Conservation (phyloP, 1,139 yeast species). For the Kodamaea sp. region DNA sequence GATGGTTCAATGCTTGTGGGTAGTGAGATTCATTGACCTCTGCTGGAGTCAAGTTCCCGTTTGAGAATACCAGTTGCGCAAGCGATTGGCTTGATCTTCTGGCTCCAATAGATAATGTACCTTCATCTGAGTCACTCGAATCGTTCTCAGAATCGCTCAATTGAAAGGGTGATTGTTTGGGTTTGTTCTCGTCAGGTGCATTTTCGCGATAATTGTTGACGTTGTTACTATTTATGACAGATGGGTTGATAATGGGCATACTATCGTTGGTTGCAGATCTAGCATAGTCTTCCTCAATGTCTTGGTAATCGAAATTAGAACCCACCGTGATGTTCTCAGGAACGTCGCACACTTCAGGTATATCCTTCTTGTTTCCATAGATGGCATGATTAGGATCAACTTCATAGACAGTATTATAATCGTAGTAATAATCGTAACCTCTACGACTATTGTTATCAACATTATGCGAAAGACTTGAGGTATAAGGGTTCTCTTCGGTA, state of each 20-base stretch:
- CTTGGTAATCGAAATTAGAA: slow-evolving; percentile 41
- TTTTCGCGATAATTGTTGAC: slow-evolving; percentile 9
- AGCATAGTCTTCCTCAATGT: slow-evolving; percentile 26
- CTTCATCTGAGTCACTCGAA: slow-evolving; percentile 30
- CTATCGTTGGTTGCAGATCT: slow-evolving; percentile 4
- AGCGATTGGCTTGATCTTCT: slow-evolving; percentile 47
- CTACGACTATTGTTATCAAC: slow-evolving; percentile 62
- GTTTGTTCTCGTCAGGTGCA: not conserved
- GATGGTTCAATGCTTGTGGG: slow-evolving; percentile 22
- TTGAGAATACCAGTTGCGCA: slow-evolving; percentile 46
- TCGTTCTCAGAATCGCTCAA: slow-evolving; percentile 18
- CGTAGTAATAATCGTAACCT: slow-evolving; percentile 84
- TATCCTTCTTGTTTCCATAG: slow-evolving; percentile 28
- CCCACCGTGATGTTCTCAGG: slow-evolving; percentile 48
- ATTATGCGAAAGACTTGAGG: slow-evolving; percentile 73
- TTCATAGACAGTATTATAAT: slow-evolving; percentile 80
- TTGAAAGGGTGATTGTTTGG: slow-evolving; percentile 11
- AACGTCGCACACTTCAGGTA: slow-evolving; percentile 46
- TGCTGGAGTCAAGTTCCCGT: slow-evolving; percentile 24
- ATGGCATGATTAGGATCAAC: slow-evolving; percentile 53
- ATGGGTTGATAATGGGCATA: slow-evolving; percentile 27
- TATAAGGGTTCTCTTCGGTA: slow-evolving; percentile 53
- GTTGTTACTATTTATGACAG: slow-evolving; percentile 18
- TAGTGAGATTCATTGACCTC: slow-evolving; percentile 15
- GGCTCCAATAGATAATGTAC: slow-evolving; percentile 40